Evolutionary conservation across 257 asterid genomes (phyloP).

Genomic region (Cruciata laevipes): DNA sequence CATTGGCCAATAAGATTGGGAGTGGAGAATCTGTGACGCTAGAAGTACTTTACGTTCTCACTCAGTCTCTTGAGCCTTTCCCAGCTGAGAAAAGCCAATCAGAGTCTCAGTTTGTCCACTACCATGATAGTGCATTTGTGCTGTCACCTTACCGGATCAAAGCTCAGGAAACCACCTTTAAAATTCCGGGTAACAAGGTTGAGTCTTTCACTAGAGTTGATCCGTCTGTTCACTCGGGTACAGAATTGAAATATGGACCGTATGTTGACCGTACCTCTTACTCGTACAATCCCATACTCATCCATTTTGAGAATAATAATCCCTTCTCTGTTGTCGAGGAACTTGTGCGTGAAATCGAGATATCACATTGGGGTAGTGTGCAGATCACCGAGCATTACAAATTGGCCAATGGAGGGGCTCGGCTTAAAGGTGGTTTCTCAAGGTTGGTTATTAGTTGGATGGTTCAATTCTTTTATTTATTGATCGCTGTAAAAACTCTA

Average conservation of each 20-base stretch:
- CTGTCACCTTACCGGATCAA: constrained; percentile 74
- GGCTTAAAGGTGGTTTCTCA: constrained; percentile 85
- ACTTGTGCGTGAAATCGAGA: constrained; percentile 95
- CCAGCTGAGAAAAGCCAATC: constrained; percentile 86
- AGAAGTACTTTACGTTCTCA: constrained; percentile 63
- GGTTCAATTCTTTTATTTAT: not conserved
- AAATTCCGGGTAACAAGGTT: constrained; percentile 62
- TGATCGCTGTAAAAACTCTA: not conserved
- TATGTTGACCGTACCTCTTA: constrained; percentile 53
- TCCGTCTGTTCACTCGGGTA: constrained; percentile 59
- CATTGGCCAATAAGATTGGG: constrained; percentile 48
- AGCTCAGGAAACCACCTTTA: constrained; percentile 73
- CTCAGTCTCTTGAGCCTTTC: constrained; percentile 90
- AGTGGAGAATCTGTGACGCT: constrained; percentile 61
- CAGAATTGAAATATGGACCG: constrained; percentile 85
- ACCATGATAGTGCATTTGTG: constrained; percentile 80
- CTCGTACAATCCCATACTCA: constrained; percentile 57
- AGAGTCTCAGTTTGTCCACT: constrained; percentile 88
- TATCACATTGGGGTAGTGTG: constrained; percentile 97
- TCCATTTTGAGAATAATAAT: constrained; percentile 85
- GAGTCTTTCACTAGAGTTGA: constrained; percentile 87
- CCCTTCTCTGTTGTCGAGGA: constrained; percentile 98
- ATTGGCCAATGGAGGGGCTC: constrained; percentile 90
- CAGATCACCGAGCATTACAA: constrained; percentile 82
- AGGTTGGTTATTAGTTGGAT: constrained; percentile 48